Evolutionary conservation across 2,329 filamentous ascomycete species (phyloP).

Genomic region (Epichloe brachyelytri): DNA sequence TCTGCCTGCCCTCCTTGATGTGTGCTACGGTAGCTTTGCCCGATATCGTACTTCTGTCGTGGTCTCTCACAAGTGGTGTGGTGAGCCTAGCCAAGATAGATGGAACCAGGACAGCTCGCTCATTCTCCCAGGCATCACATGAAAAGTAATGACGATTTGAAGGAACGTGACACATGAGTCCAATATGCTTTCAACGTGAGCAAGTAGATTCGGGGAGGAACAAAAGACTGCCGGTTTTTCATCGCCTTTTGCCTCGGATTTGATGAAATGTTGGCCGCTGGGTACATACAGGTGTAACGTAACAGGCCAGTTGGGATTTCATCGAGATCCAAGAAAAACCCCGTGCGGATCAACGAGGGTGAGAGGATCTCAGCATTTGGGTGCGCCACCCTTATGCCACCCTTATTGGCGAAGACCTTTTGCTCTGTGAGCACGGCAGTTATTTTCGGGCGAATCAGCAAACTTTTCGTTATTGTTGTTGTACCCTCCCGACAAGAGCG

Average conservation of each 20-base stretch:
- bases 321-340: background rate
- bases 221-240: background rate
- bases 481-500: background rate
- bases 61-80: no score
- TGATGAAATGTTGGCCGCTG: background rate
- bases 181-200: no score
- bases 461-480: background rate
- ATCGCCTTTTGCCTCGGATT: background rate
- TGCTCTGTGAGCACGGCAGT: background rate
- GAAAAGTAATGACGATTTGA: no score
- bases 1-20: no score
- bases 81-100: no score
- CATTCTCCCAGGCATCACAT: no score
- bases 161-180: no score
- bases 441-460: background rate
- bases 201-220: background rate
- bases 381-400: background rate
- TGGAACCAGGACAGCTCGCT: no score
- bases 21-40: no score
- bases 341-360: background rate
- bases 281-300: background rate
- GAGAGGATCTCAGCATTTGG: background rate
- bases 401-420: no score
- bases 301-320: background rate
- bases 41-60: no score